A percentile compares a stretch with the other conserved stretches of the same genome.
Evolutionary conservation across 805 yeast species (phyloP).

Genomic region (Lipomyces spencermartinsiae): DNA sequence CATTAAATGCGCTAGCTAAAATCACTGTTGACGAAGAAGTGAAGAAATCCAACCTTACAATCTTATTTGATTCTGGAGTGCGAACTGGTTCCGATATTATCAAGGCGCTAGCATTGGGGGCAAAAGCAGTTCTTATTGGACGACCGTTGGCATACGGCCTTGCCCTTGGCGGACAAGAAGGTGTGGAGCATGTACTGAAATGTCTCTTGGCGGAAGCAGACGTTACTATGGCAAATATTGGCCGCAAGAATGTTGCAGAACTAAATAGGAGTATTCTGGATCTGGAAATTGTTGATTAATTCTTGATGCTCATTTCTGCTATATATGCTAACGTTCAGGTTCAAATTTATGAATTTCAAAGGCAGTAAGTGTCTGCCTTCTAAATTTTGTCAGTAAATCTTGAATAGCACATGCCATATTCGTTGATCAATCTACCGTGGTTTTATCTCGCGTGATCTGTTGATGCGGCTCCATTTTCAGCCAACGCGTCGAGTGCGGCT

Average conservation of each 20-base stretch:
- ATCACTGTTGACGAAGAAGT: constrained; percentile 42
- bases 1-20: constrained; percentile 66
- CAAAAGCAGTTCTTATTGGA: constrained; percentile 65
- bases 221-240: constrained; percentile 34
- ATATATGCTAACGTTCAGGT: too few species aligned
- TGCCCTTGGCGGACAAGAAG: constrained; percentile 68
- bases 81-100: constrained; percentile 66
- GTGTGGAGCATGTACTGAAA: constrained; percentile 50
- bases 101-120: constrained; percentile 68
- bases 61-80: constrained; percentile 68
- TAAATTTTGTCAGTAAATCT: neutral
- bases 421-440: neutral
- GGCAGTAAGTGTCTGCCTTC: too few species aligned
- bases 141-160: constrained; percentile 67
- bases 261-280: constrained; percentile 15
- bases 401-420: neutral
- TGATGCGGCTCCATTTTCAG: neutral
- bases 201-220: constrained; percentile 37
- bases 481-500: too few species aligned
- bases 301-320: neutral
- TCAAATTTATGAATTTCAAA: too few species aligned
- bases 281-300: neutral
- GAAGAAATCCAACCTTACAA: constrained; percentile 50
- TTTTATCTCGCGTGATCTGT: neutral
- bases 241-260: constrained; percentile 21